Percentiles rank a stretch among this genome's conserved stretches.
These are phyloP conservation scores for Botrytis paeoniae DNA, from an alignment of 2,329 filamentous ascomycete species.

Conservation along the genomic window DNA sequence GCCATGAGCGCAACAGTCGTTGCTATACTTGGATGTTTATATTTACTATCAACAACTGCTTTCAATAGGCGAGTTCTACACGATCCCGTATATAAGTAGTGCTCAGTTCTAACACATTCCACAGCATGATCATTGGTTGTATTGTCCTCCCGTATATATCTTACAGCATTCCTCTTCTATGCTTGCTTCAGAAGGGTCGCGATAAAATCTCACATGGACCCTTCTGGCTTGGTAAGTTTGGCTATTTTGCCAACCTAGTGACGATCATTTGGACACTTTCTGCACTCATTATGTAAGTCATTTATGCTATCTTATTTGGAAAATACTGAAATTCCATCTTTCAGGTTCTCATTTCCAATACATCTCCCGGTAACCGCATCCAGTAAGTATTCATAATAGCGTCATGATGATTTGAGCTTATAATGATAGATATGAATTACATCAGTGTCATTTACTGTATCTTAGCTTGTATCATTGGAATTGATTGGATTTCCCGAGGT, in stretches of 20 bases:
- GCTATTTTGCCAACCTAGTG: conserved; percentile 56
- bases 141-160: conserved; percentile 18
- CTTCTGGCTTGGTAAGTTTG: conserved; percentile 57
- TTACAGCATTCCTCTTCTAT: conserved; percentile 26
- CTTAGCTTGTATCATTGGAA: neutral
- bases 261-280: conserved; percentile 55
- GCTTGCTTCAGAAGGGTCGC: conserved; percentile 39
- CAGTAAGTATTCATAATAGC: conserved; percentile 4
- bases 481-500: conserved; percentile 15
- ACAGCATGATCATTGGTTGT: conserved; percentile 18
- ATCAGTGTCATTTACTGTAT: conserved; percentile 17
- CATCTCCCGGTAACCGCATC: conserved; percentile 14
- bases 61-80: conserved; percentile 14
- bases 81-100: neutral
- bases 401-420: neutral
- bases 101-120: neutral
- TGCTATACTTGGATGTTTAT: conserved; percentile 8
- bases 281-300: conserved; percentile 53
- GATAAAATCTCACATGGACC: conserved; percentile 57
- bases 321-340: neutral
- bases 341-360: conserved; percentile 17
- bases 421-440: conserved; percentile 16
- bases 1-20: conserved; percentile 12
- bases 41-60: conserved; percentile 17
- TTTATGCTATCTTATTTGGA: neutral